phyloP scores from a whole-genome alignment of 345 rosid genomes.

The Salix brachista region DNA sequence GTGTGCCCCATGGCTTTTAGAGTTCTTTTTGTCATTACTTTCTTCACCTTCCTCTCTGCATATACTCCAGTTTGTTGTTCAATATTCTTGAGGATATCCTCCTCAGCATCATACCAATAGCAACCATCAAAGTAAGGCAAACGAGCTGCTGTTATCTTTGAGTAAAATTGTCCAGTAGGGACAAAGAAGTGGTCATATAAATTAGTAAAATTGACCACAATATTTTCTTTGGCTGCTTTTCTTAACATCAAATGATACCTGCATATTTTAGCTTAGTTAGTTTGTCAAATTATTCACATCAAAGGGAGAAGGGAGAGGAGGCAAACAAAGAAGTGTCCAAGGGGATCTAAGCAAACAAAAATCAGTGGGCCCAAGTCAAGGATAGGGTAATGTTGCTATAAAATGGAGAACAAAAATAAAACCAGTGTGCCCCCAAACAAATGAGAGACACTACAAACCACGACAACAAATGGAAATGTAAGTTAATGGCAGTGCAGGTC shows the following conservation, averaged over 20 bases:
- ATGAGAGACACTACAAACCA: too few relatives aligned
- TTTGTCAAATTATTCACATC: slow-evolving; percentile 1
- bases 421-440: too few relatives aligned
- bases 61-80: slow-evolving; percentile 21
- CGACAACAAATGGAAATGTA: too few relatives aligned
- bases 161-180: slow-evolving; percentile 19
- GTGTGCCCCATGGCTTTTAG: slow-evolving; percentile 42
- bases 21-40: slow-evolving; percentile 30
- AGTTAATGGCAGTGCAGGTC: too few relatives aligned
- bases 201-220: slow-evolving; percentile 36
- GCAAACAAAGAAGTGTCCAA: neutral
- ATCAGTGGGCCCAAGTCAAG: neutral
- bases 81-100: slow-evolving; percentile 26
- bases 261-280: slow-evolving; percentile 11
- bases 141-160: slow-evolving; percentile 41
- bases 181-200: slow-evolving; percentile 45
- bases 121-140: slow-evolving; percentile 63
- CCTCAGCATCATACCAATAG: slow-evolving; percentile 45
- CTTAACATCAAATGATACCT: slow-evolving; percentile 43
- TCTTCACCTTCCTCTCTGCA: slow-evolving; percentile 23
- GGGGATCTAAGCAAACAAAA: neutral
- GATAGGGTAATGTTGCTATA: neutral
- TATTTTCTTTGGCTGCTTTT: slow-evolving; percentile 33
- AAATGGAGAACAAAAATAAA: neutral
- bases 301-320: neutral